Evolutionary conservation across 768 basidiomycete species (phyloP).

Genomic region (Suillus americanus): DNA sequence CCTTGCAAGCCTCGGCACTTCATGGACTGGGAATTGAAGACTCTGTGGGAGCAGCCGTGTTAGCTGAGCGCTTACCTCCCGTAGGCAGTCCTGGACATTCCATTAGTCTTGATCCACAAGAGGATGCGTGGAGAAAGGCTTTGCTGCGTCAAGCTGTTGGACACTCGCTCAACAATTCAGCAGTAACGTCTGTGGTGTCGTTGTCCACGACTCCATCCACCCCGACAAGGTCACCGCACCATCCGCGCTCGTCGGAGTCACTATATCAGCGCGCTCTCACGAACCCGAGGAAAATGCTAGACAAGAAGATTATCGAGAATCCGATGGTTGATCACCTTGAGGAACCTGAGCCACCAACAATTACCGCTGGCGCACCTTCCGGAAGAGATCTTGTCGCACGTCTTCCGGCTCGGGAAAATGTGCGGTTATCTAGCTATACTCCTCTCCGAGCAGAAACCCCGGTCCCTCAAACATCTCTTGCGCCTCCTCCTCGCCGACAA

Average conservation of each 20-base stretch:
- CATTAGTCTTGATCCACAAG: conserved; percentile 46
- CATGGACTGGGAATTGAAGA: conserved; percentile 74
- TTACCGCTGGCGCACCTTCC: conserved; percentile 7
- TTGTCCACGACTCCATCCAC: conserved; percentile 34
- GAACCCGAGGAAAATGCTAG: conserved; percentile 30
- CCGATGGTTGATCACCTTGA: conserved; percentile 36
- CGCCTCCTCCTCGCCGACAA: conserved; percentile 61
- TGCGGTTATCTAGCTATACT: conserved; percentile 41
- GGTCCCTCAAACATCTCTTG: conserved; percentile 57
- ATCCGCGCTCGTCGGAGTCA: conserved; percentile 22
- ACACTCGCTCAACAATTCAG: conserved; percentile 65
- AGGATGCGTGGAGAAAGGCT: conserved; percentile 75
- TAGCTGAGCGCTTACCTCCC: conserved; percentile 74
- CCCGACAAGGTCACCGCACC: conserved; percentile 30
- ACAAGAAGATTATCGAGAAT: conserved; percentile 46
- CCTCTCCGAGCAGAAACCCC: conserved; percentile 68
- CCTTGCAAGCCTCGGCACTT: conserved; percentile 71
- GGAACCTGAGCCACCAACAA: conserved; percentile 28
- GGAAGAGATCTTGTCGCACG: conserved; percentile 16
- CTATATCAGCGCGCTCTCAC: conserved; percentile 18
- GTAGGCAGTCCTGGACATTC: conserved; percentile 61
- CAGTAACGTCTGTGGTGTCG: conserved; percentile 41
- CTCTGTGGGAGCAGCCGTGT: conserved; percentile 70
- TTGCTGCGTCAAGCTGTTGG: conserved; percentile 77
- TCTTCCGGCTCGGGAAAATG: conserved; percentile 31